These are phyloP conservation scores for Botryotinia narcissicola DNA, from an alignment of 2,329 filamentous ascomycete genomes.

Conservation along the genomic window DNA sequence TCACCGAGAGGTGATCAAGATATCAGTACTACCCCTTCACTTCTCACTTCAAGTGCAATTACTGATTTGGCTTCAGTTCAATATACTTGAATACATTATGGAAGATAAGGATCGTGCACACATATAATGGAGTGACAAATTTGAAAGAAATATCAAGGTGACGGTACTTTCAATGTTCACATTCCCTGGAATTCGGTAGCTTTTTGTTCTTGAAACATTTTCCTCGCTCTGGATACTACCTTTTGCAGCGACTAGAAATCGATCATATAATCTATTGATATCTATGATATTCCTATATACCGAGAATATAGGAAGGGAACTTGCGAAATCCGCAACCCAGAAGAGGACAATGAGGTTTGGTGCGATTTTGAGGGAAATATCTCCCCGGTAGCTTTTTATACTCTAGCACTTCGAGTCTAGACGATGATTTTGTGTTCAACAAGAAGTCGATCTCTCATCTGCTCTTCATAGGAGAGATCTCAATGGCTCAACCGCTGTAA, in stretches of 20 bases:
- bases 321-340: background rate
- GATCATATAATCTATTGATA: background rate
- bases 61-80: no score
- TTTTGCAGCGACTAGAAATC: background rate
- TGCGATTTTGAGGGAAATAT: background rate
- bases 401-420: background rate
- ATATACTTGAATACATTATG: no score
- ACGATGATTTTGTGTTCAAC: background rate
- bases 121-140: no score
- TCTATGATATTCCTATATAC: background rate
- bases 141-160: no score
- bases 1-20: no score
- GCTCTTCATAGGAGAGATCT: background rate
- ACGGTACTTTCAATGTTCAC: background rate
- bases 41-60: no score
- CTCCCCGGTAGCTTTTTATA: background rate
- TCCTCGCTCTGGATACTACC: background rate
- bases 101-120: no score
- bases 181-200: background rate
- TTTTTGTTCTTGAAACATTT: background rate
- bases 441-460: background rate
- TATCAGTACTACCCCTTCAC: no score
- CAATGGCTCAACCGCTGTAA: background rate
- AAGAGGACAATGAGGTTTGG: no score
- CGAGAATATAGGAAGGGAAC: background rate